Percentiles rank a stretch among this genome's conserved stretches.
These are phyloP conservation scores for Benincasa hispida DNA, from an alignment of 306 rosid species.

Conservation along the genomic window DNA sequence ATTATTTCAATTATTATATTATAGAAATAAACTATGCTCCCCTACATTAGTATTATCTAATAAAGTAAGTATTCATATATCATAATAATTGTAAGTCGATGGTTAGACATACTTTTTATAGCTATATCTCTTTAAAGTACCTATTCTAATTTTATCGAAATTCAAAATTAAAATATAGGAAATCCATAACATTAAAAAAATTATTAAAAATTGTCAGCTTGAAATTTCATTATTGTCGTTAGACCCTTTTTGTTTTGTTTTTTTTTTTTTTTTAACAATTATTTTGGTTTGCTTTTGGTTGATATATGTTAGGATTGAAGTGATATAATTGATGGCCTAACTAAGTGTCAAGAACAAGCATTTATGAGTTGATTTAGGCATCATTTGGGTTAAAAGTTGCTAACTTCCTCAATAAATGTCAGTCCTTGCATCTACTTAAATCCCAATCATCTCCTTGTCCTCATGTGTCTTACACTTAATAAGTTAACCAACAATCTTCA, in stretches of 20 bases:
- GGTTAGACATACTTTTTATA: background rate
- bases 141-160: too few species aligned
- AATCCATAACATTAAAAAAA: background rate
- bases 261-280: background rate
- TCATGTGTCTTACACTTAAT: background rate
- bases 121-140: background rate
- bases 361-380: background rate
- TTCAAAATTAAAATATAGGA: too few species aligned
- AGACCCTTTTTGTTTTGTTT: background rate
- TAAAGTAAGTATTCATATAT: background rate
- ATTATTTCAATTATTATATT: background rate
- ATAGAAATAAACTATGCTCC: background rate
- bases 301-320: background rate
- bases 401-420: background rate
- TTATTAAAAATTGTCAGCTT: too few species aligned
- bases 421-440: background rate
- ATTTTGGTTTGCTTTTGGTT: background rate
- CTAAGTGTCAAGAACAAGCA: background rate
- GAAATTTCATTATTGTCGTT: background rate
- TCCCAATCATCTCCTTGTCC: background rate
- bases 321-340: background rate
- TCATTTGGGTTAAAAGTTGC: background rate
- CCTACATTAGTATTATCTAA: background rate
- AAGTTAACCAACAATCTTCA: background rate
- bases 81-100: background rate